Percentiles rank a stretch among this genome's conserved stretches.
phyloP scores from a whole-genome alignment of 2,329 filamentous ascomycete genomes.

The Annulohypoxylon truncatum region DNA sequence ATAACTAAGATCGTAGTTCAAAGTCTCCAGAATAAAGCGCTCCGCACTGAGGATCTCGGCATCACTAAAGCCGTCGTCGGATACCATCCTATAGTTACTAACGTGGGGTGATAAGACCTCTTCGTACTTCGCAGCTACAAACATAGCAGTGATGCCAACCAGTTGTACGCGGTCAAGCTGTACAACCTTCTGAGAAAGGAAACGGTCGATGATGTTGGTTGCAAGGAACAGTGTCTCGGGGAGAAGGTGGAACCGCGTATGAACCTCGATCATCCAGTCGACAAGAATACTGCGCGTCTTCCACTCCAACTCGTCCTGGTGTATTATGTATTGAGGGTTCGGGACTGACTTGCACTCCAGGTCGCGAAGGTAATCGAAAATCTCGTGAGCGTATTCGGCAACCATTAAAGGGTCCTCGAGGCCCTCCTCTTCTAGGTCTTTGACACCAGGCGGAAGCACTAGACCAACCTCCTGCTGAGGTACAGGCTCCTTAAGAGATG shows the following conservation, averaged over 20 bases:
- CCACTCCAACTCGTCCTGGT: conserved; percentile 96
- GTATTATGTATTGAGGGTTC: conserved; percentile 94
- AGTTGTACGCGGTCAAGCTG: conserved; percentile 96
- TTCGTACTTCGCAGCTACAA: conserved; percentile 99
- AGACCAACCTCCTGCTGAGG: conserved; percentile 36
- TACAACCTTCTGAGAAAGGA: conserved; percentile 94
- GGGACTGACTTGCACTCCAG: conserved; percentile 83
- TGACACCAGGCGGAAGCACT: conserved; percentile 56
- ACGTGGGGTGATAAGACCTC: conserved; percentile 97
- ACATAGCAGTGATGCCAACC: conserved; percentile 98
- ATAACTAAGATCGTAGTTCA: conserved; percentile 98
- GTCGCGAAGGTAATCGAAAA: conserved; percentile 94
- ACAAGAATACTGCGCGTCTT: conserved; percentile 97
- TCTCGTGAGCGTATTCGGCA: conserved; percentile 95
- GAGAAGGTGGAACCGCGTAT: conserved; percentile 94
- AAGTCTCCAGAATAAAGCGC: conserved; percentile 87
- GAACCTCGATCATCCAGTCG: conserved; percentile 98
- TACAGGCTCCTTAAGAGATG: conserved; percentile 46
- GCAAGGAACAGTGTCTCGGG: conserved; percentile 97
- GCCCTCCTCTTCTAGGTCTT: conserved; percentile 86
- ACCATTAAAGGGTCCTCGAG: conserved; percentile 96
- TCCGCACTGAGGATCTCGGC: conserved; percentile 97
- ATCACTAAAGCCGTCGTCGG: conserved; percentile 95
- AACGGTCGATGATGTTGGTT: conserved; percentile 98
- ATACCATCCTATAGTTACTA: conserved; percentile 89